Percentiles rank a stretch among this genome's conserved stretches.
phyloP scores from a whole-genome alignment of 495 filamentous ascomycete species.

The Penicillium mononematosum region DNA sequence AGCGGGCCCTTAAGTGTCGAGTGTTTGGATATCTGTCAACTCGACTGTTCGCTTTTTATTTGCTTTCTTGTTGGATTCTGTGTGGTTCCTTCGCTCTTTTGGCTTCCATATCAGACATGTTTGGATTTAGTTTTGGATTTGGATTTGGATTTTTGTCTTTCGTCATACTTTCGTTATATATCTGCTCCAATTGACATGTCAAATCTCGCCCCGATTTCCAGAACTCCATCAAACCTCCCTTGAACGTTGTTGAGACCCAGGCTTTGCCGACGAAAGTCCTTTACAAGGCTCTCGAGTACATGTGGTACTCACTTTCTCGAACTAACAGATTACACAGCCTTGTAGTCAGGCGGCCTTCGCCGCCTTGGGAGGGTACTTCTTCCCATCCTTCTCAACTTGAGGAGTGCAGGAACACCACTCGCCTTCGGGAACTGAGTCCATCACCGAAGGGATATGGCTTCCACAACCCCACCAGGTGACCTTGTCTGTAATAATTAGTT shows the following conservation, averaged over 20 bases:
- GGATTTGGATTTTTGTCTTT: not conserved
- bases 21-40: not conserved
- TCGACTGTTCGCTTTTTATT: not conserved
- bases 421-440: constrained; percentile 58
- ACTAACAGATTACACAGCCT: constrained; percentile 23
- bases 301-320: not conserved
- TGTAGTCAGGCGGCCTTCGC: constrained; percentile 41
- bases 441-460: constrained; percentile 61
- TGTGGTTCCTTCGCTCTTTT: not conserved
- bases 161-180: not conserved
- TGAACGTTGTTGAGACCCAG: not conserved
- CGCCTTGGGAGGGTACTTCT: constrained; percentile 62
- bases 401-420: constrained; percentile 66
- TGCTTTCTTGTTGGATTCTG: not conserved
- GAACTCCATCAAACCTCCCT: not conserved
- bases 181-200: not conserved
- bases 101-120: not conserved
- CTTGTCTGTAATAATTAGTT: constrained; percentile 50
- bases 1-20: not conserved
- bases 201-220: not conserved
- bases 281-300: not conserved
- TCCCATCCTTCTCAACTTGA: constrained; percentile 58
- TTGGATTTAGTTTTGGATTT: not conserved
- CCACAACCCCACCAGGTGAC: constrained; percentile 73
- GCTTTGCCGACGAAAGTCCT: not conserved